Percentiles rank a stretch among this genome's conserved stretches.
These are phyloP conservation scores for Bruguiera sexangula DNA, from an alignment of 345 rosid genomes.

Conservation along the genomic window DNA sequence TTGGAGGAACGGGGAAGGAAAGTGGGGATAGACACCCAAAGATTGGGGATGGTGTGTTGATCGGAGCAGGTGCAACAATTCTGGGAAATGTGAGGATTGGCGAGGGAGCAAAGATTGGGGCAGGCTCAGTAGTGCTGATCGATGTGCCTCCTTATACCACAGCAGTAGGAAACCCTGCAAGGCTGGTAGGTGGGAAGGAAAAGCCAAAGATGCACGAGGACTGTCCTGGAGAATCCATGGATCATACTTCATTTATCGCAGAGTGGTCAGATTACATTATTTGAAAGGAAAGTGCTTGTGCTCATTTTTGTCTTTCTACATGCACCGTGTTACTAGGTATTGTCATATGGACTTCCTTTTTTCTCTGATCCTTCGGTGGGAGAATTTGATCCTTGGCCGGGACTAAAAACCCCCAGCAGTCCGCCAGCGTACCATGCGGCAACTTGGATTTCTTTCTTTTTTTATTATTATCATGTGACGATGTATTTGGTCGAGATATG, in stretches of 20 bases:
- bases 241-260: slow-evolving; percentile 86
- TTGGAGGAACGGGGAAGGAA: slow-evolving; percentile 87
- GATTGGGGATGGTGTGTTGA: slow-evolving; percentile 90
- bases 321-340: no score
- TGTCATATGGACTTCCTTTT: no score
- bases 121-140: slow-evolving; percentile 83
- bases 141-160: slow-evolving; percentile 76
- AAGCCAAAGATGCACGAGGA: slow-evolving; percentile 60
- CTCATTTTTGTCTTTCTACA: neutral
- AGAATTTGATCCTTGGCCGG: no score
- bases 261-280: slow-evolving; percentile 92
- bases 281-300: slow-evolving; percentile 11
- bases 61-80: slow-evolving; percentile 92
- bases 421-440: no score
- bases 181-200: slow-evolving; percentile 86
- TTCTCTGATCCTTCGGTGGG: no score
- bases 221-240: slow-evolving; percentile 93
- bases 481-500: no score
- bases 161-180: slow-evolving; percentile 93
- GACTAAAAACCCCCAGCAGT: no score
- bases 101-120: slow-evolving; percentile 89
- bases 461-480: no score
- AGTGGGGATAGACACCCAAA: slow-evolving; percentile 84
- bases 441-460: no score
- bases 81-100: slow-evolving; percentile 82